Conservation (phyloP, 164 flowering plant genomes). For the Cinnamomum chago region DNA sequence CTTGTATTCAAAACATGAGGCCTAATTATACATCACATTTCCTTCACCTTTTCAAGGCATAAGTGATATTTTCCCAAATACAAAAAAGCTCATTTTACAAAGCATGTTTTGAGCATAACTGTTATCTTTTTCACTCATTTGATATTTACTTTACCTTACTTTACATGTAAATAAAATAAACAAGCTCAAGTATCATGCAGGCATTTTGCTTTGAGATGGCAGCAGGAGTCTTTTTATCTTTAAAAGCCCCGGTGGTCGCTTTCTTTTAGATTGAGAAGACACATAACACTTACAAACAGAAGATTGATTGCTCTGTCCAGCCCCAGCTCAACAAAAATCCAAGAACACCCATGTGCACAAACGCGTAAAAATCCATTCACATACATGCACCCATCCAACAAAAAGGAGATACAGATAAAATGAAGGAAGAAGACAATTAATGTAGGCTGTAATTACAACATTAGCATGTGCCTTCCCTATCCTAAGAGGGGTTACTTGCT, state of each 20-base stretch:
- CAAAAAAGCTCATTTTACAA: too few species aligned
- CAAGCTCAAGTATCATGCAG: not conserved
- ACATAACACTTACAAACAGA: not conserved
- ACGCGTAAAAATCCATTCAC: not conserved
- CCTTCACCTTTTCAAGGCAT: too few species aligned
- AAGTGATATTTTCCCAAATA: too few species aligned
- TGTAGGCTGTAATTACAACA: not conserved
- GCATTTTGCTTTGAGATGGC: not conserved
- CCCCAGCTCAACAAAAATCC: not conserved
- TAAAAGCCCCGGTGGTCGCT: not conserved
- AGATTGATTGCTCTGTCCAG: not conserved
- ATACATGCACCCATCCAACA: not conserved
- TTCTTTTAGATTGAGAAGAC: not conserved
- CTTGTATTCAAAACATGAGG: too few species aligned
- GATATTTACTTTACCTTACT: too few species aligned
- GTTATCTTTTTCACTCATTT: too few species aligned
- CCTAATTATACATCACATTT: too few species aligned
- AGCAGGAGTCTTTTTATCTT: too few species aligned
- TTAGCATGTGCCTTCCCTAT: not conserved
- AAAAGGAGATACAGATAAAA: not conserved
- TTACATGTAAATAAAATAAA: too few species aligned
- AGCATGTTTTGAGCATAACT: too few species aligned
- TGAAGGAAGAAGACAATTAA: not conserved
- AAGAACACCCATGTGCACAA: not conserved
- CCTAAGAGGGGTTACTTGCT: not conserved